phyloP scores from a whole-genome alignment of 2,329 filamentous ascomycete genomes.

The Hymenoscyphus linearis region DNA sequence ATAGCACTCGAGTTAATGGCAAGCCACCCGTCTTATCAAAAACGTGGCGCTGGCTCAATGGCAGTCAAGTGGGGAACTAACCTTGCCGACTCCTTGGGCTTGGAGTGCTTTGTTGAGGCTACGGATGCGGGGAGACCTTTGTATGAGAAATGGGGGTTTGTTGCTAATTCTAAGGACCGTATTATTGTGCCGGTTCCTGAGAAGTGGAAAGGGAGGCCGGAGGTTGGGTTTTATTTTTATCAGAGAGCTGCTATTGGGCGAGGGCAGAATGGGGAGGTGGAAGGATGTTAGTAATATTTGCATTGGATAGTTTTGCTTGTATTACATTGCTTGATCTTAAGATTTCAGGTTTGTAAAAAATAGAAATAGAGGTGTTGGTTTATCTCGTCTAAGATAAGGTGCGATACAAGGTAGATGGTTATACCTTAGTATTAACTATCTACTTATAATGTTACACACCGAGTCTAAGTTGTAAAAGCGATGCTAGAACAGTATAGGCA shows the following conservation, averaged over 20 bases:
- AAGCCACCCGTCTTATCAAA: constrained; percentile 34
- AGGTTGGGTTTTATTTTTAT: constrained; percentile 14
- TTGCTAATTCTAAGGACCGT: constrained; percentile 6
- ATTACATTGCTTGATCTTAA: too few relatives aligned
- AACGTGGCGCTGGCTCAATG: constrained; percentile 34
- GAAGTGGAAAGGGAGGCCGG: constrained; percentile 16
- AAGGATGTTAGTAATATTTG: too few relatives aligned
- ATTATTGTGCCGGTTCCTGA: constrained; percentile 13
- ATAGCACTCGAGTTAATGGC: constrained; percentile 33
- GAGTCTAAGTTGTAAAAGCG: too few relatives aligned
- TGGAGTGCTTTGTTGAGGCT: constrained; percentile 13
- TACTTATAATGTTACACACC: too few relatives aligned
- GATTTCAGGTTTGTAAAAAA: too few relatives aligned
- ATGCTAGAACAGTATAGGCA: too few relatives aligned
- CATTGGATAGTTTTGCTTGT: too few relatives aligned
- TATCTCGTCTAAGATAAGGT: too few relatives aligned
- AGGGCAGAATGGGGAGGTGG: neutral
- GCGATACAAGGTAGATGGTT: too few relatives aligned
- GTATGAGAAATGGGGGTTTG: constrained; percentile 21
- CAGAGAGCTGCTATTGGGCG: constrained; percentile 7
- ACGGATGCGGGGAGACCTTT: constrained; percentile 12
- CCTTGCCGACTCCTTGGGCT: constrained; percentile 22
- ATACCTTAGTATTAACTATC: too few relatives aligned
- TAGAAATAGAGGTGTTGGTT: too few relatives aligned
- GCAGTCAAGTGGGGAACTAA: constrained; percentile 36